Percentiles rank a stretch among this genome's conserved stretches.
Evolutionary conservation across 108 stramenopile species (phyloP).

Genomic region (Cyclotella distinguenda): DNA sequence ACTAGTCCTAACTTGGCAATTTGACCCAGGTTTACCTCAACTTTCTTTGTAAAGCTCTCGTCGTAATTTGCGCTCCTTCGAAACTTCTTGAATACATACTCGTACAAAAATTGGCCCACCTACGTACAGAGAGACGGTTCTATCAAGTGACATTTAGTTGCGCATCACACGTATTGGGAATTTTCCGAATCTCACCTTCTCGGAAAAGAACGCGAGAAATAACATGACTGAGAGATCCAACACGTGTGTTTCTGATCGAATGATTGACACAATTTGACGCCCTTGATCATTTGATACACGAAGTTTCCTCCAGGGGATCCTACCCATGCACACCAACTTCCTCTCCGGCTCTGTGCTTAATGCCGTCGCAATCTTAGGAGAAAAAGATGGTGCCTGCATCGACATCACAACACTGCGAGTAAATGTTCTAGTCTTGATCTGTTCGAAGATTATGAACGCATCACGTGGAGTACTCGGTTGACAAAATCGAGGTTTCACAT

Average conservation of each 20-base stretch:
- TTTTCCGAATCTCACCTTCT: no score
- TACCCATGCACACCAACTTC: constrained; percentile 35
- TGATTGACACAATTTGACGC: constrained; percentile 29
- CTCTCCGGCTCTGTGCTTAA: not conserved
- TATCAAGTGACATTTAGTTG: no score
- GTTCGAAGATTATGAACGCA: no score
- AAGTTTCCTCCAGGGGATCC: constrained; percentile 46
- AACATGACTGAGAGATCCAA: constrained; percentile 23
- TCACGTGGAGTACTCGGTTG: no score
- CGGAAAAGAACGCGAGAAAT: constrained; percentile 22
- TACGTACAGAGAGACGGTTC: no score
- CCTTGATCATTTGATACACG: constrained; percentile 19
- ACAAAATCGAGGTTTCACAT: no score
- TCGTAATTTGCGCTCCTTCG: constrained; percentile 29
- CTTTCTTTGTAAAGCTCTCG: constrained; percentile 36
- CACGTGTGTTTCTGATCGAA: constrained; percentile 33
- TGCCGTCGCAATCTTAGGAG: no score
- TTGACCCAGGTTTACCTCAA: constrained; percentile 21
- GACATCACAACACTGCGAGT: no score
- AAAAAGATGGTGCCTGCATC: no score
- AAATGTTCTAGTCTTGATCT: no score
- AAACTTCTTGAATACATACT: constrained; percentile 24
- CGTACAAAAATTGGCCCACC: constrained; percentile 12
- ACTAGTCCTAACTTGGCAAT: constrained; percentile 42
- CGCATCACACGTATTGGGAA: constrained; percentile 21